Conservation (phyloP, 164 flowering plant genomes). For the Vitis rupestris region DNA sequence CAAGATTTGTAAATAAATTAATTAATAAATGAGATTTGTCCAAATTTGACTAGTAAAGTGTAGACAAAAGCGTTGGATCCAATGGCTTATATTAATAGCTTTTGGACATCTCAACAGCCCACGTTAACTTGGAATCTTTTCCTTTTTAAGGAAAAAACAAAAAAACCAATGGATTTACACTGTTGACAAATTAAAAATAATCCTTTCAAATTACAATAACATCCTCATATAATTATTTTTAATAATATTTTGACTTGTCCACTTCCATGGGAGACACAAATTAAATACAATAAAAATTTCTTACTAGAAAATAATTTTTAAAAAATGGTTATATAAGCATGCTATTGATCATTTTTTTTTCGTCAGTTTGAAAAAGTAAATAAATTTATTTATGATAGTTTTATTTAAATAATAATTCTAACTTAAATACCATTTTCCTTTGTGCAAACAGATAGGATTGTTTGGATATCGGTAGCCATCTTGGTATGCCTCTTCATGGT, state of each 20-base stretch:
- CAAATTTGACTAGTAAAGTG: neutral
- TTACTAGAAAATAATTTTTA: no score
- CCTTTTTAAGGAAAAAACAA: neutral
- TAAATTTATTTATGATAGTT: no score
- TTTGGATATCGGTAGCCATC: constrained; percentile 46
- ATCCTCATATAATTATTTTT: neutral
- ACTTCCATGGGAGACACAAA: no score
- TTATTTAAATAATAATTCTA: no score
- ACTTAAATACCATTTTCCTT: neutral
- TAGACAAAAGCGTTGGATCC: neutral
- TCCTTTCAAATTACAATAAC: neutral
- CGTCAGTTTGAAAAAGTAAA: no score
- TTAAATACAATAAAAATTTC: no score
- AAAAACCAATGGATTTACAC: neutral
- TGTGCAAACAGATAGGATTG: constrained; percentile 33
- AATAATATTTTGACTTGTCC: no score
- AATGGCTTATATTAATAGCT: neutral
- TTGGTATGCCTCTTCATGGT: constrained; percentile 38
- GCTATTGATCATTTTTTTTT: no score
- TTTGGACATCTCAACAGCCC: neutral
- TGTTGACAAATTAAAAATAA: neutral
- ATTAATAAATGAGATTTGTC: no score
- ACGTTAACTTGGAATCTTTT: constrained; percentile 1
- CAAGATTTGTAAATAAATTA: no score
- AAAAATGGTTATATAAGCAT: neutral